These are phyloP conservation scores for Rhodotorula taiwanensis DNA, from an alignment of 768 basidiomycete genomes.

Conservation along the genomic window DNA sequence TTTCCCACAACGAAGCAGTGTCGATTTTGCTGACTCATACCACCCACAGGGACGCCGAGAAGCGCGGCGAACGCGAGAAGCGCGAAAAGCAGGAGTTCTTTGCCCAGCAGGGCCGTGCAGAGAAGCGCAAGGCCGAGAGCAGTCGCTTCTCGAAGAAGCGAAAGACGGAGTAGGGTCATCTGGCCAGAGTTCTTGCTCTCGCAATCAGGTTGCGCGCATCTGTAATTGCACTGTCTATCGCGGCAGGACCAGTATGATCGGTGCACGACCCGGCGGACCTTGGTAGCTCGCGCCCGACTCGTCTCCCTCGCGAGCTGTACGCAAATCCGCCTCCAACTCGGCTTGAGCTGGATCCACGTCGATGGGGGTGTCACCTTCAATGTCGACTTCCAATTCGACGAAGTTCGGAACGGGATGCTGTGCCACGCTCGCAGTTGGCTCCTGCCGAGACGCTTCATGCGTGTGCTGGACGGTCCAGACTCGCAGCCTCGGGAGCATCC, in stretches of 20 bases:
- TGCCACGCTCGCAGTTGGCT: not conserved
- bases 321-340: conserved; percentile 12
- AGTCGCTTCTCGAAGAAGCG: conserved; percentile 25
- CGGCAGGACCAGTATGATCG: not conserved
- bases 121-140: conserved; percentile 26
- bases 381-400: conserved; percentile 17
- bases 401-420: not conserved
- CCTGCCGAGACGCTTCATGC: not conserved
- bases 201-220: no score
- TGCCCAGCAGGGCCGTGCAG: conserved; percentile 20
- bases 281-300: not conserved
- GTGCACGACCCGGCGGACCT: not conserved
- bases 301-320: conserved; percentile 5
- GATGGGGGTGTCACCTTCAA: conserved; percentile 2
- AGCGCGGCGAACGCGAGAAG: conserved; percentile 32
- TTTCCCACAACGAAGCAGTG: not conserved
- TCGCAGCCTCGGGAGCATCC: conserved; percentile 19
- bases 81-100: conserved; percentile 26
- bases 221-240: no score
- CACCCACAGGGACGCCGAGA: conserved; percentile 3
- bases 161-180: not conserved
- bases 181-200: no score
- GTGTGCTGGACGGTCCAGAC: conserved; percentile 18
- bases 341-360: conserved; percentile 3
- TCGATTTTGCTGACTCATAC: no score